Conservation (phyloP, 129 eudicot species). For the Centrapalus pauciflorus region DNA sequence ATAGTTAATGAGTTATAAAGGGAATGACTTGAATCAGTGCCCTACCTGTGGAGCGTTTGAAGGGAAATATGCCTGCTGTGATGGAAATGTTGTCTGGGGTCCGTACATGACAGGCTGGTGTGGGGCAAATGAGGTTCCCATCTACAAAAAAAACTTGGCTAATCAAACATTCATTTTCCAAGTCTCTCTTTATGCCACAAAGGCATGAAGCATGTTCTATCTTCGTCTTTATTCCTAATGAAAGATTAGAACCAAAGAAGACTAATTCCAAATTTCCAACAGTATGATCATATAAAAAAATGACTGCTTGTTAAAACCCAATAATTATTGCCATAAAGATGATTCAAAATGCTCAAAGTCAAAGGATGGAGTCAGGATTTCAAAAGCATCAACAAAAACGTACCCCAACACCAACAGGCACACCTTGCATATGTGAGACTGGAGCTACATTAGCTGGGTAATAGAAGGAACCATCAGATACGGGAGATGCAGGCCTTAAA, state of each 20-base stretch:
- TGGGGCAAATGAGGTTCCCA: slow-evolving; percentile 62
- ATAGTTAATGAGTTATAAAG: not conserved
- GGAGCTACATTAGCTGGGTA: slow-evolving; percentile 56
- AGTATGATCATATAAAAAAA: not conserved
- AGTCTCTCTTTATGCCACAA: no score
- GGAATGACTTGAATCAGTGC: not conserved
- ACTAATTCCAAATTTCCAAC: not conserved
- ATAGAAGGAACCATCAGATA: slow-evolving; percentile 65
- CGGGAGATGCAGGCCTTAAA: slow-evolving; percentile 77
- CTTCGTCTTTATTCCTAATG: not conserved
- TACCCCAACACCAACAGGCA: slow-evolving; percentile 82
- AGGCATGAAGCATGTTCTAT: no score
- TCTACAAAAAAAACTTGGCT: slow-evolving; percentile 30
- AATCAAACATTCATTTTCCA: not conserved
- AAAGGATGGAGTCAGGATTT: not conserved
- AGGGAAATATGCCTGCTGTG: slow-evolving; percentile 69
- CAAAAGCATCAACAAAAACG: slow-evolving; percentile 13
- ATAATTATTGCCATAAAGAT: not conserved
- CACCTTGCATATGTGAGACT: slow-evolving; percentile 62
- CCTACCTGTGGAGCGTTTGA: slow-evolving; percentile 74
- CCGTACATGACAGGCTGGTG: slow-evolving; percentile 67
- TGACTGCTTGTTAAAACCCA: not conserved
- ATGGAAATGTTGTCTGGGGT: slow-evolving; percentile 56
- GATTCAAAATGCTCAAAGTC: not conserved
- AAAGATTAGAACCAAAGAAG: not conserved